These are phyloP conservation scores for Flaveria robusta DNA, from an alignment of 129 eudicot genomes.

Conservation along the genomic window DNA sequence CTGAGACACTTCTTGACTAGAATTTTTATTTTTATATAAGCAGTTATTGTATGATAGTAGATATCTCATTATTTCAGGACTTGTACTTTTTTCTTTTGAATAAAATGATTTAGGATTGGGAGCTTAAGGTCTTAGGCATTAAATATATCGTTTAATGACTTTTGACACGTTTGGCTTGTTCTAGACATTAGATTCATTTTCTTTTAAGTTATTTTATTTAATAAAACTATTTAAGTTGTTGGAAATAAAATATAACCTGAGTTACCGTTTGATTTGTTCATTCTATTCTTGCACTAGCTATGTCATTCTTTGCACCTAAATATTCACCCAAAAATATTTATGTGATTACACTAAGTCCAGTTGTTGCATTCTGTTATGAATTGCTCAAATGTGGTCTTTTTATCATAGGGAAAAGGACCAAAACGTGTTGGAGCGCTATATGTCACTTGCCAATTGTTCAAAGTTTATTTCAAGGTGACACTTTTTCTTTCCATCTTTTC, in stretches of 20 bases:
- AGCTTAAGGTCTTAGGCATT: neutral
- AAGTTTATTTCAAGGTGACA: conserved; percentile 85
- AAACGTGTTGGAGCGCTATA: conserved; percentile 97
- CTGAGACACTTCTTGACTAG: neutral
- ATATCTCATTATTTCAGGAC: neutral
- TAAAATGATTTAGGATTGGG: neutral
- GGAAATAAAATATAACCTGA: neutral
- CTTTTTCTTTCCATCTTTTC: neutral
- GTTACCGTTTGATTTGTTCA: neutral
- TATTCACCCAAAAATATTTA: conserved; percentile 2
- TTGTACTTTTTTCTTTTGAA: neutral
- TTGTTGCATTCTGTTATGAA: conserved; percentile 1
- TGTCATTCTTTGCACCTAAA: conserved; percentile 5
- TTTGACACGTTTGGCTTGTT: neutral
- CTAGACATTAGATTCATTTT: neutral
- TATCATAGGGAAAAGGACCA: conserved; percentile 82
- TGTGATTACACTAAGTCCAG: neutral
- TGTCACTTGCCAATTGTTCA: conserved; percentile 94
- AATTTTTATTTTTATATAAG: neutral
- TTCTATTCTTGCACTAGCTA: neutral
- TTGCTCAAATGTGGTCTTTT: conserved; percentile 21
- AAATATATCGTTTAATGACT: neutral
- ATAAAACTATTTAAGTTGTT: neutral
- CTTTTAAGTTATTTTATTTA: neutral
- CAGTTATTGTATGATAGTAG: neutral